phyloP scores from a whole-genome alignment of 495 filamentous ascomycete species.

The Aspergillus carlsbadensis region DNA sequence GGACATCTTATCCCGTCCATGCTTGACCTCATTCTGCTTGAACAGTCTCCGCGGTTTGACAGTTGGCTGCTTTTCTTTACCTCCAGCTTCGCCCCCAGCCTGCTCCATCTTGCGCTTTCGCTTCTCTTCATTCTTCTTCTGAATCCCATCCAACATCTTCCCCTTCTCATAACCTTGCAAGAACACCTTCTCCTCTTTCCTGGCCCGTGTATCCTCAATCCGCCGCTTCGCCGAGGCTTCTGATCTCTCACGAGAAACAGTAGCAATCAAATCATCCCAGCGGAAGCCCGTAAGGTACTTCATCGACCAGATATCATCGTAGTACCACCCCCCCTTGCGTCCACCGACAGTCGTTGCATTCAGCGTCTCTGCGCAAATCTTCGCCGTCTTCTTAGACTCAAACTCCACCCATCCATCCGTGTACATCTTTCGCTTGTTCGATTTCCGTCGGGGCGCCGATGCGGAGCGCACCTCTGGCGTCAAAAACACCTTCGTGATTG shows the following conservation, averaged over 20 bases:
- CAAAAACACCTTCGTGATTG: slow-evolving; percentile 83
- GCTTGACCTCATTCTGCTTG: slow-evolving; percentile 63
- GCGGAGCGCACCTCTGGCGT: slow-evolving; percentile 70
- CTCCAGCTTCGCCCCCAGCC: slow-evolving; percentile 17
- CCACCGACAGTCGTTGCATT: slow-evolving; percentile 84
- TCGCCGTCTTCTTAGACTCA: slow-evolving; percentile 70
- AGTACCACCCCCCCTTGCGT: slow-evolving; percentile 84
- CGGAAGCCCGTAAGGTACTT: slow-evolving; percentile 80
- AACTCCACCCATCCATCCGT: slow-evolving; percentile 97
- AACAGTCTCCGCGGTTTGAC: slow-evolving; percentile 59
- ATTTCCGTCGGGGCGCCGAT: slow-evolving; percentile 59
- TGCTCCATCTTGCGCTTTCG: slow-evolving; percentile 39
- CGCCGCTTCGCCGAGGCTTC: slow-evolving; percentile 77
- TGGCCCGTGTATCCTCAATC: slow-evolving; percentile 74
- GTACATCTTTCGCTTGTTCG: slow-evolving; percentile 85
- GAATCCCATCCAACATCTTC: slow-evolving; percentile 71
- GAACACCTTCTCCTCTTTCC: slow-evolving; percentile 81
- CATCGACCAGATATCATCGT: slow-evolving; percentile 89
- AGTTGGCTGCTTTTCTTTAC: slow-evolving; percentile 21
- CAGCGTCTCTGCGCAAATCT: slow-evolving; percentile 76
- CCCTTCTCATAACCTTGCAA: slow-evolving; percentile 78
- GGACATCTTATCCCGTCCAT: slow-evolving; percentile 36
- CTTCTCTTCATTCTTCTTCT: slow-evolving; percentile 62
- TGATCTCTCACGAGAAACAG: slow-evolving; percentile 77
- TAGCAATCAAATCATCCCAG: slow-evolving; percentile 66